Base-by-base conservation (phyloP, 495 filamentous ascomycete species). In the Aspergillus cristatus region DNA sequence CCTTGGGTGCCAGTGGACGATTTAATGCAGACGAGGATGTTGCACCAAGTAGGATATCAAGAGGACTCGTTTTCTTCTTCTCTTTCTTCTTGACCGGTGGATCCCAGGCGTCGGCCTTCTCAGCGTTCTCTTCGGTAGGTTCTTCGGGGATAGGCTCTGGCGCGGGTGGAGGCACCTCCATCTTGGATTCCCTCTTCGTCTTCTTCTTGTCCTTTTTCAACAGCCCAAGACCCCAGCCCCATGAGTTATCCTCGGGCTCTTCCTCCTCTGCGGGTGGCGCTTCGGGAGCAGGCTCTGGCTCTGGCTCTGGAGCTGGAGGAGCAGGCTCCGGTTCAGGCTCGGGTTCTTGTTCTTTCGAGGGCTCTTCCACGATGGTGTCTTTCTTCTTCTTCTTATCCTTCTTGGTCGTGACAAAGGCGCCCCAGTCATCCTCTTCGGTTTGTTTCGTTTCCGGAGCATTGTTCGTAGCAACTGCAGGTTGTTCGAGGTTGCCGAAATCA, bases 351-450 rank as follows among this genome's bases (percentile, higher is more conserved):
- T 24, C 20, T 24, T 24, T 24, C 4, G 8, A 4, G 8, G 20
- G 11, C 28, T 30, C 28, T 15, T 34, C 41, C 11, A 40, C 12
- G 17, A 6, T 11, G 7, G 10, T 38, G 5, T 44, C 41, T 24
- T 59, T 51, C 37, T 48, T 49, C 15, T 52, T 59, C 35, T 54
- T 54, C 15, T 45, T 34, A 28, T 57, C 54, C 45, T 62, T 64
- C 12, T 34, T 38, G 18, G 38, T 32, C 7, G 41, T 12, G 29
- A 28, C 25, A 24, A 45, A 45, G n/a, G 20, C 20, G 26, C 40
- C 41, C 45, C 46, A 52, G 32, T n/a, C 30, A 26, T 40, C 48
- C 18, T 51, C 53, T 6, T 51, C 43, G n/a, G n/a, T n/a, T n/a
- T n/a, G n/a, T n/a, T n/a, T n/a, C n/a, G n/a, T n/a, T n/a, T n/a